Evolutionary conservation across 2,329 filamentous ascomycete species (phyloP).

Genomic region (Balansia obtecta): DNA sequence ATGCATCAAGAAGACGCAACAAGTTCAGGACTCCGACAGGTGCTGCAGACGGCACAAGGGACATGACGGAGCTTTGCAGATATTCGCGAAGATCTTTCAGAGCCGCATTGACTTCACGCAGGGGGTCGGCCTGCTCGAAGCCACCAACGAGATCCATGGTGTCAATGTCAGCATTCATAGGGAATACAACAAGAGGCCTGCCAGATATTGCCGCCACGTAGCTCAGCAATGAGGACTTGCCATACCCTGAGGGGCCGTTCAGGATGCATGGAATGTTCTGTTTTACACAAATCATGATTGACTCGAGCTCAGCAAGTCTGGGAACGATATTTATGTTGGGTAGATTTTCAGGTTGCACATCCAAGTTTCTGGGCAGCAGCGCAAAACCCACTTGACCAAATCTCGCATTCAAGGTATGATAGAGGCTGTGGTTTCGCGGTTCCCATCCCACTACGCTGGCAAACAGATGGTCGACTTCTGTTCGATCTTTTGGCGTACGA

Average conservation of each 20-base stretch:
- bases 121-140: constrained; percentile 85
- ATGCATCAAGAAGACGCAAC: constrained; percentile 34
- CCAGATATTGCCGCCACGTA: constrained; percentile 72
- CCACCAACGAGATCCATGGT: constrained; percentile 95
- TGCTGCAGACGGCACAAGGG: constrained; percentile 32
- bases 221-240: constrained; percentile 71
- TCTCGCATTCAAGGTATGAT: constrained; percentile 53
- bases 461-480: constrained; percentile 54
- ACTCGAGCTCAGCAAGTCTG: constrained; percentile 66
- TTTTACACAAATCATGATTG: constrained; percentile 74
- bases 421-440: constrained; percentile 49
- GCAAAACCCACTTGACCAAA: constrained; percentile 74
- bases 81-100: constrained; percentile 37
- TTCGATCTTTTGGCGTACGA: constrained; percentile 56
- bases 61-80: constrained; percentile 38
- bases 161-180: constrained; percentile 89
- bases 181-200: constrained; percentile 65
- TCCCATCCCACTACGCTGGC: constrained; percentile 43
- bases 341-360: constrained; percentile 38
- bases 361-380: constrained; percentile 47
- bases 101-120: constrained; percentile 53
- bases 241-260: constrained; percentile 72
- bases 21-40: constrained; percentile 36
- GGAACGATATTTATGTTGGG: constrained; percentile 37
- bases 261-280: constrained; percentile 83